Conservation (phyloP, 2,329 filamentous ascomycete species). For the Penicillium sp. region DNA sequence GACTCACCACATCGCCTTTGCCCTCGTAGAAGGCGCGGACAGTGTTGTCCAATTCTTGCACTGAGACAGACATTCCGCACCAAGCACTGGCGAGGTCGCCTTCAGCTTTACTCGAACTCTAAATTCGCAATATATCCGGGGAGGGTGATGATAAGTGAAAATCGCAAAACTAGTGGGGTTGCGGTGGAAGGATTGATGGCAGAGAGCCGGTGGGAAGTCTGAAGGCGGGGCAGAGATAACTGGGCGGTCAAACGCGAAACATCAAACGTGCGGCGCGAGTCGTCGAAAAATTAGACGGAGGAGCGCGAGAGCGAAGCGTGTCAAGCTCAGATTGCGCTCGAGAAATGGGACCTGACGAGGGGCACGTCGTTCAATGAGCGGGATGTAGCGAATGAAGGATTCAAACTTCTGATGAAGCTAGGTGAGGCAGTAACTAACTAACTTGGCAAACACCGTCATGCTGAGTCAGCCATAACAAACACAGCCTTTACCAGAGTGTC, state of each 20-base stretch:
- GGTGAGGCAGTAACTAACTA: neutral
- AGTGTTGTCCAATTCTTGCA: constrained; percentile 92
- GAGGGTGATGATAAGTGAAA: constrained; percentile 2
- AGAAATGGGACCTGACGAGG: neutral
- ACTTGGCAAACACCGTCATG: constrained; percentile 11
- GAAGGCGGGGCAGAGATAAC: constrained; percentile 16
- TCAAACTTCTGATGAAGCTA: neutral
- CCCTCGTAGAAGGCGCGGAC: constrained; percentile 98
- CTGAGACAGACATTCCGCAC: constrained; percentile 61
- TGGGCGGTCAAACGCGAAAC: constrained; percentile 15
- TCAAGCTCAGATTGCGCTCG: neutral
- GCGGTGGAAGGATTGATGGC: constrained; percentile 9
- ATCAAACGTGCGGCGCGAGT: neutral
- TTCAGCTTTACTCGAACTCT: constrained; percentile 20
- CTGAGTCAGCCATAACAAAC: constrained; percentile 14
- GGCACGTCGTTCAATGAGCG: neutral
- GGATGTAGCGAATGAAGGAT: neutral
- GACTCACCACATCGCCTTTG: constrained; percentile 80
- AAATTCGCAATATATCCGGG: constrained; percentile 16
- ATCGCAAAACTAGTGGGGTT: constrained; percentile 11
- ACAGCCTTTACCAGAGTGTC: neutral
- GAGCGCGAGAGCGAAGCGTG: neutral
- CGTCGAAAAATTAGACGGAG: neutral
- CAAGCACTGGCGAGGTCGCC: constrained; percentile 29
- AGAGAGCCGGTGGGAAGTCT: constrained; percentile 11